These are phyloP conservation scores for Drechslera avenae DNA, from an alignment of 2,329 filamentous ascomycete genomes.

Conservation along the genomic window DNA sequence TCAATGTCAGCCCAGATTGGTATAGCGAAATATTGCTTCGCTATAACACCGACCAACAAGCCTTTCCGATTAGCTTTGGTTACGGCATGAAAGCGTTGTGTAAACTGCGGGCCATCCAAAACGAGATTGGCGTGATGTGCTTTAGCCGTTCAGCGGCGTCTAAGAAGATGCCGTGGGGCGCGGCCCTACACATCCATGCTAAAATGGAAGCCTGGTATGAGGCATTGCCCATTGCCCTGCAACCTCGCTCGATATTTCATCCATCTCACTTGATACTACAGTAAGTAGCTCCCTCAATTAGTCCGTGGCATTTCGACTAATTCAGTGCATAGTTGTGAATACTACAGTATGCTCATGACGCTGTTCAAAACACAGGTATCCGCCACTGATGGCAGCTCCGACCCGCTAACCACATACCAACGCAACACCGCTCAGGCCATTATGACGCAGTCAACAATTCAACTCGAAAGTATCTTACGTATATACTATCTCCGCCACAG, in stretches of 20 bases:
- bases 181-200: slow-evolving; percentile 8
- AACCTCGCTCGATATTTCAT: slow-evolving; percentile 9
- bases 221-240: slow-evolving; percentile 5
- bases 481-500: slow-evolving; percentile 15
- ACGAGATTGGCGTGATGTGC: slow-evolving; percentile 10
- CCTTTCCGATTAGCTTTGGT: slow-evolving; percentile 5
- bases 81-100: slow-evolving; percentile 14
- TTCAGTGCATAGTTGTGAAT: not conserved
- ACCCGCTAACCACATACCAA: not conserved
- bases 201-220: slow-evolving; percentile 14
- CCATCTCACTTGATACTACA: slow-evolving; percentile 19
- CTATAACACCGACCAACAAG: slow-evolving; percentile 1
- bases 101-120: slow-evolving; percentile 16
- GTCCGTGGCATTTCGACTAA: not conserved
- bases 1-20: slow-evolving; percentile 14
- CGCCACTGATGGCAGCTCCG: not conserved
- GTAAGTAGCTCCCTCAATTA: slow-evolving; percentile 4
- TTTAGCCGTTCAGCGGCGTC: not conserved
- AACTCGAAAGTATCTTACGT: slow-evolving; percentile 11
- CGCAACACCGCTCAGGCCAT: not conserved
- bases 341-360: slow-evolving; percentile 1
- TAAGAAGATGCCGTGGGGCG: slow-evolving; percentile 6
- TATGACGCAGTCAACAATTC: not conserved
- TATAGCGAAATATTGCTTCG: slow-evolving; percentile 19
- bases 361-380: slow-evolving; percentile 5